phyloP scores from a whole-genome alignment of 805 yeast genomes.

The Wickerhamomyces hampshirensis region DNA sequence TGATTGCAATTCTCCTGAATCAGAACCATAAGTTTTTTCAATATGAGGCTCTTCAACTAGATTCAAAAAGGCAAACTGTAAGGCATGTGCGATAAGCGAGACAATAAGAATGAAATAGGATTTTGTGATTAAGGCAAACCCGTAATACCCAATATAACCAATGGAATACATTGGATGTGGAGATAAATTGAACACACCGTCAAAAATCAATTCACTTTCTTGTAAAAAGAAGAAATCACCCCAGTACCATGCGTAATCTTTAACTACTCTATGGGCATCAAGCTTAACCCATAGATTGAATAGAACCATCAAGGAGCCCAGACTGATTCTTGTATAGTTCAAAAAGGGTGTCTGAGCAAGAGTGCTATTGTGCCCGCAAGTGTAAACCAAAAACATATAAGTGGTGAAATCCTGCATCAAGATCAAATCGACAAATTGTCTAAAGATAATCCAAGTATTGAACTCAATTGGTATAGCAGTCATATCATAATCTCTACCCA shows the following conservation, averaged over 20 bases:
- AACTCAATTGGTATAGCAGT: conserved; percentile 61
- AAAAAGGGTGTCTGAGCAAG: conserved; percentile 42
- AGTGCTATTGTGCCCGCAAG: conserved; percentile 24
- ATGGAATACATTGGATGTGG: conserved; percentile 94
- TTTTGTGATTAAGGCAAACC: conserved; percentile 71
- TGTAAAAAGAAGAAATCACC: conserved; percentile 87
- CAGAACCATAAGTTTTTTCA: conserved; percentile 66
- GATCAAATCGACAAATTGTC: conserved; percentile 76
- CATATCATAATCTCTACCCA: conserved; percentile 33
- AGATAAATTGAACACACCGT: conserved; percentile 84
- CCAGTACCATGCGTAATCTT: conserved; percentile 94
- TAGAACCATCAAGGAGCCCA: conserved; percentile 58
- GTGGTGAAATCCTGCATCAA: conserved; percentile 81
- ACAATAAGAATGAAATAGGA: conserved; percentile 65
- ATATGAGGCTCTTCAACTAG: conserved; percentile 83
- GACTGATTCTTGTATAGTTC: conserved; percentile 43
- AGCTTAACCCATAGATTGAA: conserved; percentile 83
- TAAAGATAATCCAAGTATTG: conserved; percentile 77
- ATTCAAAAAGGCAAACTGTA: conserved; percentile 71
- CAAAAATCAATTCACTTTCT: conserved; percentile 66
- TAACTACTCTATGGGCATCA: conserved; percentile 83
- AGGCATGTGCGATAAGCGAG: conserved; percentile 69
- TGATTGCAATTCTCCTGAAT: conserved; percentile 25
- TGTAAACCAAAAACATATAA: conserved; percentile 57
- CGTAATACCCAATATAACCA: conserved; percentile 85